Percentiles rank a stretch among this genome's conserved stretches.
Conservation (phyloP, 306 rosid species). For the Astragalus glycyphyllos region DNA sequence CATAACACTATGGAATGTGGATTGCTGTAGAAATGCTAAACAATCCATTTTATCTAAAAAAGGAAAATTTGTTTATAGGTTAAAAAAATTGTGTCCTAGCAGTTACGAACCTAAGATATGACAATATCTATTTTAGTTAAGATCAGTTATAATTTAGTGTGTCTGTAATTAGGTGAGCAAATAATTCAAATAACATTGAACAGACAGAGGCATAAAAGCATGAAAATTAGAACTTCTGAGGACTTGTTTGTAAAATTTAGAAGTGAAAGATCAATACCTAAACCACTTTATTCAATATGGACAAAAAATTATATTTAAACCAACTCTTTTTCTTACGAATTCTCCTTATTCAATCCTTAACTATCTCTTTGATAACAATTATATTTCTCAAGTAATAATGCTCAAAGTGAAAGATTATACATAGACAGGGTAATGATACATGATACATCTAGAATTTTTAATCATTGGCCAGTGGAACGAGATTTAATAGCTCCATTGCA, state of each 20-base stretch:
- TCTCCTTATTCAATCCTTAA: background rate
- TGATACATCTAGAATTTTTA: background rate
- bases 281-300: background rate
- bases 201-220: background rate
- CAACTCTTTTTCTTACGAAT: background rate
- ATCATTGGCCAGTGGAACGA: background rate
- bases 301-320: background rate
- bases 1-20: no score
- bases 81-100: no score
- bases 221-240: background rate
- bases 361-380: background rate
- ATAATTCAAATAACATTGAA: background rate
- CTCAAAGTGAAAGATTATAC: background rate
- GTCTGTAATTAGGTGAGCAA: background rate
- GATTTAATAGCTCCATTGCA: constrained; percentile 21
- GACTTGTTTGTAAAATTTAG: background rate
- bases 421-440: background rate
- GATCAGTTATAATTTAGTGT: no score
- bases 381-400: background rate
- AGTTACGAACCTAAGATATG: no score
- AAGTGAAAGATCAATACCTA: background rate
- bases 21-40: no score
- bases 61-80: no score
- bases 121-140: no score
- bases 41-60: no score